Evolutionary conservation across 805 yeast species (phyloP), one percentile per base, ranked within the genome.

Genomic region (Saccharomyces kudriavzevii): DNA sequence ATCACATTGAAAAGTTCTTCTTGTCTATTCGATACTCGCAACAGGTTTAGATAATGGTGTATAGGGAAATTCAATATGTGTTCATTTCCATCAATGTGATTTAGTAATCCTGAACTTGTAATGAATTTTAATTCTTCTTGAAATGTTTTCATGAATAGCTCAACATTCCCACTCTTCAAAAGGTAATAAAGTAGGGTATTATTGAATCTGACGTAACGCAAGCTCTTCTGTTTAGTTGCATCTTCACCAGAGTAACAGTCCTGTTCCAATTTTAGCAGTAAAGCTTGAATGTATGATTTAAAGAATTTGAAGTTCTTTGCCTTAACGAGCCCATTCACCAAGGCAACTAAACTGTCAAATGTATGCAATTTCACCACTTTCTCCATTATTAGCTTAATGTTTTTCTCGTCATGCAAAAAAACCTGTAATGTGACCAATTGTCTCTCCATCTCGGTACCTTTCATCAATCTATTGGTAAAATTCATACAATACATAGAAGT

Each of bases 401-500:
- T 58, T 14, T 53, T 51, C 13, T 52, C 52, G 5, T 58, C 50
- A 29, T 59, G 53, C 11, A 66, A 31, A 49, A 65, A 68, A 24
- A 57, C 48, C 49, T 64, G 65, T 48, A 68, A 64, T 2, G 69
- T 61, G 1, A 59, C 68, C 27, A 66, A 48, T 49, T 62, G 62
- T 14, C 50, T 48, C 28, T 68, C 70, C 31, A 60, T 49, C 47
- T 65, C 63, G 5, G 70, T 62, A 3, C 69, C 69, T 25, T 61
- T 60, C 49, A 69, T 51, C 43, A 68, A 40, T 26, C 60, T 56
- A 24, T 45, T 46, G 9, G 52, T 51, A 6, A 65, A 53, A 6
- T 45, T 52, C 45, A 56, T 49, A 14, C 56, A 52, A 30, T 54
- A 29, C 10, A 14, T 35, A 4, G 58, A 59, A 6, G 63, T 50